Evolutionary conservation across 108 stramenopile species (phyloP).

Genomic region (Cylindrotheca closterium): DNA sequence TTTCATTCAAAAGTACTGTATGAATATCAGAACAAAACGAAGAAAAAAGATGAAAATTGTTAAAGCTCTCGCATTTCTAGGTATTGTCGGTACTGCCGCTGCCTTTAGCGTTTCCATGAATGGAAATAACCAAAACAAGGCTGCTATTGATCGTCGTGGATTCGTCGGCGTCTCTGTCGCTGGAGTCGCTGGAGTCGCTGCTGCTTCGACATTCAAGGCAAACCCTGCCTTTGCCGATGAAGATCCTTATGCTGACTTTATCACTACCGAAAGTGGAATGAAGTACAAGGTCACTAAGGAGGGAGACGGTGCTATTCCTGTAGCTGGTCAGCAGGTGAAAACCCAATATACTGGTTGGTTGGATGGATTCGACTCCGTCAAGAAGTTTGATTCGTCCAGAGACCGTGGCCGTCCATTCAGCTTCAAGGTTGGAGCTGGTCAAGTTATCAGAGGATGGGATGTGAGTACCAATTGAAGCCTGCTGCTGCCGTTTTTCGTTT

Average conservation of each 20-base stretch:
- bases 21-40: neutral
- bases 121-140: neutral
- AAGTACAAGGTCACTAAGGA: slow-evolving; percentile 87
- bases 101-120: slow-evolving; percentile 34
- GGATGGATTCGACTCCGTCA: slow-evolving; percentile 80
- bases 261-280: slow-evolving; percentile 84
- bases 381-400: slow-evolving; percentile 93
- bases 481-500: neutral
- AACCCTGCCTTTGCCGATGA: slow-evolving; percentile 35
- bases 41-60: neutral
- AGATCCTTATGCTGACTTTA: slow-evolving; percentile 59
- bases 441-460: slow-evolving; percentile 18
- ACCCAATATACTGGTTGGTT: slow-evolving; percentile 98
- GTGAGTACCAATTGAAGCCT: slow-evolving; percentile 6
- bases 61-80: slow-evolving; percentile 4
- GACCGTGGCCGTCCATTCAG: slow-evolving; percentile 93
- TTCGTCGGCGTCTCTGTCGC: slow-evolving; percentile 40
- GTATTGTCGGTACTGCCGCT: slow-evolving; percentile 16
- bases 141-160: slow-evolving; percentile 42
- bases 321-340: slow-evolving; percentile 83
- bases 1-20: too few relatives aligned
- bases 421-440: slow-evolving; percentile 89
- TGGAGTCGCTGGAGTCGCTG: slow-evolving; percentile 22
- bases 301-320: slow-evolving; percentile 85
- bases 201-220: slow-evolving; percentile 16